Base-by-base conservation (phyloP, 371 early-diverging fungal species). In the Saksenaea oblongispora region DNA sequence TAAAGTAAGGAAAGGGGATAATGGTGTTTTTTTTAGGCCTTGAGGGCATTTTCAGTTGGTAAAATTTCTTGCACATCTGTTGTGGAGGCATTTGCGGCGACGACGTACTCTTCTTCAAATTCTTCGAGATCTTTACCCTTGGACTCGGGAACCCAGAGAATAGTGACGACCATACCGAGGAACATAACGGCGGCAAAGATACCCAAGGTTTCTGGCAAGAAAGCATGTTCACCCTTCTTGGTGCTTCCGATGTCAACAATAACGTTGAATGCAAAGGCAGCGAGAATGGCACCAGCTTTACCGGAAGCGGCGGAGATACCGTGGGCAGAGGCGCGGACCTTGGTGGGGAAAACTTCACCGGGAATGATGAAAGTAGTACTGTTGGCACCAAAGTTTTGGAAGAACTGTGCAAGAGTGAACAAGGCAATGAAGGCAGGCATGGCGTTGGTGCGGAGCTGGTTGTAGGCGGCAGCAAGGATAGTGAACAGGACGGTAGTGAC, bases 321-420 rank as follows among this genome's bases (percentile, higher is more conserved):
- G 68, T 94, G 94, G 60, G 89, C 88, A 10, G 93, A 91, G 24
- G 95, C 88, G 60, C 95, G 89, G 62, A 88, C 91, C 61, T 90
- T 87, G 17, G 95, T 95, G 17, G 96, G 95, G 86, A 94, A 96
- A 5, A 90, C 87, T 75, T 96, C 97, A 71, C 92, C 90, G 18
- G 97, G 95, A 64, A 93, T 82, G 60, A 96, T 89, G 57, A 96
- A 95, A 28, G 95, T 94, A 34, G 95, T 95, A 44, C 90, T 72
- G 83, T 95, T 95, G 71, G 97, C 93, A 53, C 95, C 95, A 79
- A 94, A 95, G 85, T 95, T 91, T 80, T 87, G 88, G 84, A 94
- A 93, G 15, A 84, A 58, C 72, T 93, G 91, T 13, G 90, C 89
- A 36, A 91, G 73, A 18, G 90, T 89, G 75, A 88, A 92, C 60